A percentile compares a stretch with the other conserved stretches of the same genome.
Evolutionary conservation across 768 basidiomycete species (phyloP).

Genomic region (Xerocomus potaroensis): DNA sequence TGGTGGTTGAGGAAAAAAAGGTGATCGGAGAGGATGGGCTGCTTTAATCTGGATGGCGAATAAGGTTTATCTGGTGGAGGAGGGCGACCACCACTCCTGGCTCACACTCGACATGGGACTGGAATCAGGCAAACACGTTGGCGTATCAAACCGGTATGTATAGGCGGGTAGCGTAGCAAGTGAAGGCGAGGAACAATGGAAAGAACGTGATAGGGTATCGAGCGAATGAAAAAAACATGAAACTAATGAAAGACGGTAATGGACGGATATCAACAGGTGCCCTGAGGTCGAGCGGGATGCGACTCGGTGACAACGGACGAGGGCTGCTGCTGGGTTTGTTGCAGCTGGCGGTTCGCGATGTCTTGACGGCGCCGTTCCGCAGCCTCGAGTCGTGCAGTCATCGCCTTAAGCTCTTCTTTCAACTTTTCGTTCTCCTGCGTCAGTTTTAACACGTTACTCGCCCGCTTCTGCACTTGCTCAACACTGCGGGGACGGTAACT

Average conservation of each 20-base stretch:
- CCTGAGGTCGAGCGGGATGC: conserved; percentile 16
- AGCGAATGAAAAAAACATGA: conserved; percentile 17
- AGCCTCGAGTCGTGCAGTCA: conserved; percentile 70
- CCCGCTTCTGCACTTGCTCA: conserved; percentile 57
- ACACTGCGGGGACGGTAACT: conserved; percentile 29
- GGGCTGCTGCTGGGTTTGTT: conserved; percentile 13
- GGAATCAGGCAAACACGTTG: not conserved
- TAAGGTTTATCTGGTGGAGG: conserved; percentile 15
- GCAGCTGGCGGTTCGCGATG: conserved; percentile 37
- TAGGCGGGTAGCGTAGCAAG: conserved; percentile 5
- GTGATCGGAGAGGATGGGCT: too few relatives aligned
- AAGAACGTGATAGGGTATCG: conserved; percentile 26
- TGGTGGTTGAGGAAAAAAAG: conserved; percentile 12
- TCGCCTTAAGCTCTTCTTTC: conserved; percentile 68
- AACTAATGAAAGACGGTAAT: conserved; percentile 25
- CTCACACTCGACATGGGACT: too few relatives aligned
- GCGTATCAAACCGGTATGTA: conserved; percentile 3
- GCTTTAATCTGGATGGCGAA: conserved; percentile 13
- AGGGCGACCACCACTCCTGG: too few relatives aligned
- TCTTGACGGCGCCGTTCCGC: conserved; percentile 59
- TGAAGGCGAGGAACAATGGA: conserved; percentile 16
- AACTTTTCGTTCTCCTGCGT: conserved; percentile 77
- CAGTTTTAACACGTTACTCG: conserved; percentile 72
- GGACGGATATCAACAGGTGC: conserved; percentile 26
- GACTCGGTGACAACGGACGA: conserved; percentile 8